Evolutionary conservation across 768 basidiomycete species (phyloP).

Genomic region (Termitomyces sp.): DNA sequence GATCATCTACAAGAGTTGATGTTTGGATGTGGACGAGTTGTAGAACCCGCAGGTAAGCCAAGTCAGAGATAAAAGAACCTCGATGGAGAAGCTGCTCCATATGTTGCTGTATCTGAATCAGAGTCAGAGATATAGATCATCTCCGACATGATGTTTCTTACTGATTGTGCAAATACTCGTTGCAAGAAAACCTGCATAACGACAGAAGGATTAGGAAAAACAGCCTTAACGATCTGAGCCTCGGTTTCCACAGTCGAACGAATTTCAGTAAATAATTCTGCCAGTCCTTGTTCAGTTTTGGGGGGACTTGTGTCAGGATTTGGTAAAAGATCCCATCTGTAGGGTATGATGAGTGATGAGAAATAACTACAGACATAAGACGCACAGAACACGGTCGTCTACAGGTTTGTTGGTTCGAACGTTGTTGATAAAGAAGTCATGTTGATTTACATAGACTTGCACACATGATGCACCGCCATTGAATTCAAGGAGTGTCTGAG

Average conservation of each 20-base stretch:
- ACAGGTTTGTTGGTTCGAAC: conserved; percentile 62
- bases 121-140: not conserved
- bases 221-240: conserved; percentile 96
- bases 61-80: conserved; percentile 73
- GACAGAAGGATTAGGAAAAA: conserved; percentile 93
- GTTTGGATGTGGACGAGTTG: conserved; percentile 84
- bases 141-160: conserved; percentile 33
- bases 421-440: conserved; percentile 98
- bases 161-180: conserved; percentile 95
- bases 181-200: conserved; percentile 99
- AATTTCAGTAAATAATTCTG: conserved; percentile 83
- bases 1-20: conserved; percentile 80
- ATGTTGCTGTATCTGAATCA: conserved; percentile 87
- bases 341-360: conserved; percentile 2
- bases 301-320: conserved; percentile 81
- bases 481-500: conserved; percentile 94
- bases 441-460: conserved; percentile 98
- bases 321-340: conserved; percentile 79
- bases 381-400: conserved; percentile 59
- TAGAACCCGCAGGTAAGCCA: conserved; percentile 88
- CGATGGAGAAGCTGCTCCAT: conserved; percentile 85
- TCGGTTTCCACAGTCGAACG: conserved; percentile 90
- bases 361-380: conserved; percentile 2
- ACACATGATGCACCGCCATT: conserved; percentile 97
- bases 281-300: conserved; percentile 74